Conservation (phyloP, 2,329 filamentous ascomycete species). For the Emergomyces orientalis region DNA sequence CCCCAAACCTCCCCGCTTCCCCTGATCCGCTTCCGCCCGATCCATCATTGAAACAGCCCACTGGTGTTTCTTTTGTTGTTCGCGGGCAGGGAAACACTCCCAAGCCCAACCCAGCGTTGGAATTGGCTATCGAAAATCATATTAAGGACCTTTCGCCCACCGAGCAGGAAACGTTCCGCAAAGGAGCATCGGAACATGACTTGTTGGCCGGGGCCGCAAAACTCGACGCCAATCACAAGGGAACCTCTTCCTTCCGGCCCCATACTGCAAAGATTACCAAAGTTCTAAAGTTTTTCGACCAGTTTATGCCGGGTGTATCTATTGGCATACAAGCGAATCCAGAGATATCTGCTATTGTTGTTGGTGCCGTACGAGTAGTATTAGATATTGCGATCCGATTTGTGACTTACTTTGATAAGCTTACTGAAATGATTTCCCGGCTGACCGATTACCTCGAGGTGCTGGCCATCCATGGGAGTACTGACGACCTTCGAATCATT, state of each 20-base stretch:
- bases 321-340: background rate
- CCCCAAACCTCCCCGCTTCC: background rate
- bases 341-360: background rate
- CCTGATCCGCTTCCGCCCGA: background rate
- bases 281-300: background rate
- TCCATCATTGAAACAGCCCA: background rate
- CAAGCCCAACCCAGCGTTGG: background rate
- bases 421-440: constrained; percentile 3
- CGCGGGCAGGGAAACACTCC: background rate
- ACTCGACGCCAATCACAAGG: background rate
- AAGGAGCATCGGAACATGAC: background rate
- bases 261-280: background rate
- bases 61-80: background rate
- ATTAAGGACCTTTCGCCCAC: background rate
- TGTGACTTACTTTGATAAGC: background rate
- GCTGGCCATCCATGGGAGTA: background rate
- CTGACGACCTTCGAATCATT: background rate
- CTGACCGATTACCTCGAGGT: background rate
- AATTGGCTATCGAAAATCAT: constrained; percentile 3
- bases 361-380: constrained; percentile 1
- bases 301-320: background rate
- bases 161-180: background rate
- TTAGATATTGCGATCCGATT: constrained; percentile 1
- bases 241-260: background rate
- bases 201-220: background rate